Evolutionary conservation across 148 eudicot species (phyloP).

Genomic region (Fagopyrum tataricum): DNA sequence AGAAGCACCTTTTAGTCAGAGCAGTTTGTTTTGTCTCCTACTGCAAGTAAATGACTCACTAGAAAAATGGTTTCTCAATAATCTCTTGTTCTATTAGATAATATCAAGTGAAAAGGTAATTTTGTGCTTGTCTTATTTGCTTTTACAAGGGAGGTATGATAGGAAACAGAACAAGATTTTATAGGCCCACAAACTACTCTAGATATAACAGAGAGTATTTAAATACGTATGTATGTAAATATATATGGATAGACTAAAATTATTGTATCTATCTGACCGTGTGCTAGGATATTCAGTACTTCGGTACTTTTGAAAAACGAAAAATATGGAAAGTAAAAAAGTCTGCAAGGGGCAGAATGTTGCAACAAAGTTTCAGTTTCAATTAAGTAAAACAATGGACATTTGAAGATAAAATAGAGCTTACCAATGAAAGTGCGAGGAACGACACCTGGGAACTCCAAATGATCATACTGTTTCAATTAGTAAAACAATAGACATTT

Average conservation of each 20-base stretch:
- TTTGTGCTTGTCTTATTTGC: not conserved
- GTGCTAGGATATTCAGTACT: not conserved
- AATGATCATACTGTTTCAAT: constrained; percentile 75
- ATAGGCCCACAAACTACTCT: too few species aligned
- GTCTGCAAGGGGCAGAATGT: not conserved
- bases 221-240: too few species aligned
- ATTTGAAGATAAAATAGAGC: not conserved
- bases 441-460: constrained; percentile 98
- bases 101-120: not conserved
- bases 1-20: not conserved
- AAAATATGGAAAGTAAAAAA: not conserved
- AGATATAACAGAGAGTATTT: too few species aligned
- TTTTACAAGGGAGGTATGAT: not conserved
- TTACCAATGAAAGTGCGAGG: constrained; percentile 92
- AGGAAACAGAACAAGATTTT: too few species aligned
- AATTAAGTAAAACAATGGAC: not conserved
- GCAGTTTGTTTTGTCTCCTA: constrained; percentile 11
- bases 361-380: not conserved
- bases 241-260: not conserved
- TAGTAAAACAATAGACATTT: constrained; percentile 3
- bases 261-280: not conserved
- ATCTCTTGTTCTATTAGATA: not conserved
- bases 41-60: constrained; percentile 4
- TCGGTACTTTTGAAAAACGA: not conserved
- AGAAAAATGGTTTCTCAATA: not conserved